Evolutionary conservation across 768 basidiomycete species (phyloP).

Genomic region (Kwoniella dejecticola): DNA sequence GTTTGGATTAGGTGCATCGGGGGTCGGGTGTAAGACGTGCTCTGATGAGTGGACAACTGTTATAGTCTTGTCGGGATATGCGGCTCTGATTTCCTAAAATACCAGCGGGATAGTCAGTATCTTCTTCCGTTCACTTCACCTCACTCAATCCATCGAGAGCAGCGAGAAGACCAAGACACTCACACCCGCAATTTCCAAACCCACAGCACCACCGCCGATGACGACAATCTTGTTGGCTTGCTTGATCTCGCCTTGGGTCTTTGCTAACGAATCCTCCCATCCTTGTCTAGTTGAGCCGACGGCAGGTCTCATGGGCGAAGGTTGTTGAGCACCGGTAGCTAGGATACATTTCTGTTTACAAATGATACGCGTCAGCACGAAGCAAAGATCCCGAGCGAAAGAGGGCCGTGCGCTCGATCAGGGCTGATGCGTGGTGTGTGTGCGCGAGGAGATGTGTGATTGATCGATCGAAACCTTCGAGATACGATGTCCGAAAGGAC

Average conservation of each 20-base stretch:
- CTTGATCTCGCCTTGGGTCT: conserved; percentile 60
- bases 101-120: no score
- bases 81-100: conserved; percentile 30
- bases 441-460: no score
- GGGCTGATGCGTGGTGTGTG: no score
- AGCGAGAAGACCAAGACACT: conserved; percentile 18
- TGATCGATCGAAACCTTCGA: no score
- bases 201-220: conserved; percentile 72
- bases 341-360: conserved; percentile 38
- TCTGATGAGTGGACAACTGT: conserved; percentile 34
- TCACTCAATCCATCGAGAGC: no score
- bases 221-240: conserved; percentile 62
- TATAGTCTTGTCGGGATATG: conserved; percentile 32
- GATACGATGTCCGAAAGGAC: no score
- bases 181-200: conserved; percentile 58
- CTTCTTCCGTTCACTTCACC: no score
- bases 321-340: conserved; percentile 44
- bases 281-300: conserved; percentile 8
- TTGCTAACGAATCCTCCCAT: conserved; percentile 14
- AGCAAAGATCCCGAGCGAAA: neutral
- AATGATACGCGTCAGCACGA: conserved; percentile 2
- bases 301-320: conserved; percentile 37
- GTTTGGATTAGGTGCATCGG: neutral
- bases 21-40: conserved; percentile 26
- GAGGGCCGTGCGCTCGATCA: no score